These are phyloP conservation scores for Pythium monospermum DNA, from an alignment of 352 stramenopile species.

Conservation along the genomic window DNA sequence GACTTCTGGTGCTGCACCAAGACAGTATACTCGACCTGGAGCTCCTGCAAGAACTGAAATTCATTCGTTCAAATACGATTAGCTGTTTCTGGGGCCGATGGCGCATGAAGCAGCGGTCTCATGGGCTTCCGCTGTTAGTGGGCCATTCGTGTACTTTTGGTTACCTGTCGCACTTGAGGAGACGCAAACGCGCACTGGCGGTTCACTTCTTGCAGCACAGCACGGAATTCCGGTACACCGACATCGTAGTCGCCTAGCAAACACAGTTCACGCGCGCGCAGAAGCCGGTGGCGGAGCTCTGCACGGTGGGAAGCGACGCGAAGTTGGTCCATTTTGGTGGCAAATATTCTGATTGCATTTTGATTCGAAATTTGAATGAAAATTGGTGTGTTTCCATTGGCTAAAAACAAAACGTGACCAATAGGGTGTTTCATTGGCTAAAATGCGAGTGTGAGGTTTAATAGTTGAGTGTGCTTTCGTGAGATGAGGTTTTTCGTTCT, in stretches of 20 bases:
- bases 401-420: no score
- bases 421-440: no score
- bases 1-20: slow-evolving; percentile 43
- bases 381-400: no score
- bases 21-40: slow-evolving; percentile 42
- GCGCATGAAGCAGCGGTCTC: not conserved
- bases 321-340: not conserved
- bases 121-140: not conserved
- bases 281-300: slow-evolving; percentile 26
- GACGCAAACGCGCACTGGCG: slow-evolving; percentile 21
- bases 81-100: not conserved
- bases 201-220: slow-evolving; percentile 31
- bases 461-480: no score
- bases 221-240: slow-evolving; percentile 38
- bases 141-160: no score
- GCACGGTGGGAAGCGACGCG: not conserved
- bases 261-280: slow-evolving; percentile 59
- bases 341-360: not conserved
- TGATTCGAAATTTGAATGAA: no score
- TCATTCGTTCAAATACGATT: not conserved
- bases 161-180: slow-evolving; percentile 33
- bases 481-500: slow-evolving; percentile 23
- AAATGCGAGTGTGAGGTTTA: no score
- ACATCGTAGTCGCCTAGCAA: slow-evolving; percentile 55
- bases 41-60: slow-evolving; percentile 35